Evolutionary conservation across 2,329 filamentous ascomycete species (phyloP), one percentile per base, ranked within the genome.

Genomic region (Colletotrichum nymphaeae): DNA sequence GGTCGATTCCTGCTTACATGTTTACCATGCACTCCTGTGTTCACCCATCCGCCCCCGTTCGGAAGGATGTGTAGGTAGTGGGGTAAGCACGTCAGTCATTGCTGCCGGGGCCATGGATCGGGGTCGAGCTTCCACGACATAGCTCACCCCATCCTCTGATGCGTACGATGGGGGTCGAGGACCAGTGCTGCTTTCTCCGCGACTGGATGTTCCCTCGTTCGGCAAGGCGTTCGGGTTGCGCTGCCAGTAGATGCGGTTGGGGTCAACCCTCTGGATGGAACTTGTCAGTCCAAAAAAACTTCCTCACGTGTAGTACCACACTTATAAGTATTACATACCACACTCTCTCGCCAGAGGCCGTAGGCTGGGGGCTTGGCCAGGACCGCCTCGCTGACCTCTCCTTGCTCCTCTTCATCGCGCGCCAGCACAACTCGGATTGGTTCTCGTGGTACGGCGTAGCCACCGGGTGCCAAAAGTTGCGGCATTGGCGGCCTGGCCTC

Each of bases 221-320:
- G 76, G 65, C 24, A 79, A 74, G 3, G 80, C 80, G 4, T 81
- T 79, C 24, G 87, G 85, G 76, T 91, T 93, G 49, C 93, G 90
- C 81, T 93, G 91, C 94, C 94, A 97, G 80, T 93, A 95, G 30
- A 97, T 86, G 16, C 94, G 86, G 78, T 96, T 90, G 1, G 95
- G 95, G 78, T 97, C 93, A 37, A 95, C 93, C 60, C 94, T 88
- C 90, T 93, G 26, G 12, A 77, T 32, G 52, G 52, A 12, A 9
- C 19, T n/a, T 26, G 37, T 73, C 22, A 73, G 59, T 32, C 22
- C 37, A 58, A 32, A 32, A 26, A 26, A 5, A 6, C 19, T 52
- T 32, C 24, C 19, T 26, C 32, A 55, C 58, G 22, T 22, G 46
- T 5, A 30, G n/a, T 19, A 9, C 32, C 42, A 19, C 42, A 19